Conservation (phyloP, 2,329 filamentous ascomycete genomes). For the Myriosclerotinia curreyana region DNA sequence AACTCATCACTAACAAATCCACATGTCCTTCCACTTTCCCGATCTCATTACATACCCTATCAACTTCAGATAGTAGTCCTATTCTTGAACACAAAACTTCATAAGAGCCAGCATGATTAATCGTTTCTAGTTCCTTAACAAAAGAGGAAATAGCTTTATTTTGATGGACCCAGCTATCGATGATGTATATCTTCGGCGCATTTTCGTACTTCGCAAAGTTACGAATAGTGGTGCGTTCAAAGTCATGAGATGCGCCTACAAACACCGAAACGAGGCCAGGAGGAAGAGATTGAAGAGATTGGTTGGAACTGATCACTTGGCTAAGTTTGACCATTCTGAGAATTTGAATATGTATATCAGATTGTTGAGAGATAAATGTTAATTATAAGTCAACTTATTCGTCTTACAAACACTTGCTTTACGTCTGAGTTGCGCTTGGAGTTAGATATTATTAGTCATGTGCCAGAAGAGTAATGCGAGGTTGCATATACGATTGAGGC, state of each 20-base stretch:
- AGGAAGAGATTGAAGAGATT: neutral
- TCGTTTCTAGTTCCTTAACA: neutral
- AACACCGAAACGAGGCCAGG: neutral
- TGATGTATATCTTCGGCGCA: neutral
- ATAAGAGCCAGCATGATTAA: neutral
- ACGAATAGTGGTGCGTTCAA: neutral
- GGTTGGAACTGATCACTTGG: constrained; percentile 6
- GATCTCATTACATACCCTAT: neutral
- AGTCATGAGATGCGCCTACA: neutral
- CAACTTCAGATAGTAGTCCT: neutral
- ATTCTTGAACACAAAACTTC: neutral
- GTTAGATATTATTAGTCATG: neutral
- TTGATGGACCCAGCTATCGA: neutral
- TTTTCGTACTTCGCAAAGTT: constrained; percentile 1
- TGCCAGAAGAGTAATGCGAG: neutral
- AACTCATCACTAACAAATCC: constrained; percentile 11
- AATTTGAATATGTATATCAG: neutral
- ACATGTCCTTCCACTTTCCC: neutral
- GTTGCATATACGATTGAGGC: neutral
- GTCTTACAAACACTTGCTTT: neutral
- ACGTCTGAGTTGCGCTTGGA: no score
- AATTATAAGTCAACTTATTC: no score
- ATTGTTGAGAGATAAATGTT: neutral
- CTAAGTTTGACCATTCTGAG: neutral
- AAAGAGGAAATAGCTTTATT: neutral